phyloP scores from a whole-genome alignment of 345 rosid genomes.

The Eucalyptus leucophloia region DNA sequence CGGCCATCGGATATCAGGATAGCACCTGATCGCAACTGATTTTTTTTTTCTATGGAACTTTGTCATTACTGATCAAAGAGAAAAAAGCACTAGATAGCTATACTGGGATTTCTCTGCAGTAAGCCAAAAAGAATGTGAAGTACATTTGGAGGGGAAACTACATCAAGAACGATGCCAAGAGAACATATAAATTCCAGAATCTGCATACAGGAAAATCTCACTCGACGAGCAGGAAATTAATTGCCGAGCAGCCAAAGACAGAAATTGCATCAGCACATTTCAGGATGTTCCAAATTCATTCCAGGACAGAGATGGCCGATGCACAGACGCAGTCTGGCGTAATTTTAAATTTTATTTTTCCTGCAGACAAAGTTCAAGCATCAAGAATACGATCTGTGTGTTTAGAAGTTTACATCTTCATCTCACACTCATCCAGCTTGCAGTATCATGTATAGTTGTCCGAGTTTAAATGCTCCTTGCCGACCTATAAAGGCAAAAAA shows the following conservation, averaged over 20 bases:
- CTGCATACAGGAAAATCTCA: background rate
- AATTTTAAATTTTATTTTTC: background rate
- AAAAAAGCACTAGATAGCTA: background rate
- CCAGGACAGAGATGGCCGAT: background rate
- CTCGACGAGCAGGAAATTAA: background rate
- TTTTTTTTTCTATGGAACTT: background rate
- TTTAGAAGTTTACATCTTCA: background rate
- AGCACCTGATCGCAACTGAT: background rate
- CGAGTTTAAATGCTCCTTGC: background rate
- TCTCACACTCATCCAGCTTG: background rate
- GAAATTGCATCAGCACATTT: background rate
- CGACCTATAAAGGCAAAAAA: background rate
- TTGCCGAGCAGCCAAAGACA: background rate
- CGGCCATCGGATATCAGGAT: background rate
- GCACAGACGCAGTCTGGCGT: background rate
- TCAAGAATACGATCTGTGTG: background rate
- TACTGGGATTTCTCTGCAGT: background rate
- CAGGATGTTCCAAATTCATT: background rate
- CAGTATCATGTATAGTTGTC: background rate
- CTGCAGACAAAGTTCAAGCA: background rate
- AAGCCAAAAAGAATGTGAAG: background rate
- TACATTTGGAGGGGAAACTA: background rate
- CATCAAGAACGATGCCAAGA: background rate
- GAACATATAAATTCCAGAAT: background rate
- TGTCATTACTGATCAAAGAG: background rate